These are phyloP conservation scores for Talaromyces adpressus DNA, from an alignment of 495 filamentous ascomycete species.

Conservation along the genomic window DNA sequence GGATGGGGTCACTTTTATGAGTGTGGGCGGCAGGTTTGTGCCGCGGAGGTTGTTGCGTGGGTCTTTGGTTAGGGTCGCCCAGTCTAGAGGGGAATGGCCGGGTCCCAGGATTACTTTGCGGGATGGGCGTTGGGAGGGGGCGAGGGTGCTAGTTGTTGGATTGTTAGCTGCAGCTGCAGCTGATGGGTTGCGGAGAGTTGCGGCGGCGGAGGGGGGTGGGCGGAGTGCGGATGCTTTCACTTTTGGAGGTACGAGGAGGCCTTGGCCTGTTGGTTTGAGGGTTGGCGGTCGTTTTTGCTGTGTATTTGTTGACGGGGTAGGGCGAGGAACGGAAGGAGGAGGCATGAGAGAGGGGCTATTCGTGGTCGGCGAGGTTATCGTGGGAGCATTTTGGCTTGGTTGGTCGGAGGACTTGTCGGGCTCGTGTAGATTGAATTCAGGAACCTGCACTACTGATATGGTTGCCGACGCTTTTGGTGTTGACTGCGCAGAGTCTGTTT, in stretches of 20 bases:
- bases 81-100: conserved; percentile 90
- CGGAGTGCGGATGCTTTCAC: conserved; percentile 9
- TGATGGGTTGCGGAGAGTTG: conserved; percentile 23
- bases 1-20: conserved; percentile 67
- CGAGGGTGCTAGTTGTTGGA: conserved; percentile 27
- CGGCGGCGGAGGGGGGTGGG: conserved; percentile 30
- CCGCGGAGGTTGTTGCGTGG: conserved; percentile 63
- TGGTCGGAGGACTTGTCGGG: not conserved
- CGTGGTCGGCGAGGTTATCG: not conserved
- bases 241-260: conserved; percentile 6
- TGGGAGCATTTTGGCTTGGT: not conserved
- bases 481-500: conserved; percentile 28
- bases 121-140: conserved; percentile 30
- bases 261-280: not conserved
- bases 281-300: not conserved
- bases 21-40: conserved; percentile 40
- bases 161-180: conserved; percentile 13
- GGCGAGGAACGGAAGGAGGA: conserved; percentile 15
- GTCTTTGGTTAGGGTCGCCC: conserved; percentile 69
- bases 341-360: conserved; percentile 2
- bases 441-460: conserved; percentile 24
- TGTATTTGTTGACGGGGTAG: conserved; percentile 12
- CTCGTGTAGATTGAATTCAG: conserved; percentile 24
- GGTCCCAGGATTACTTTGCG: conserved; percentile 69
- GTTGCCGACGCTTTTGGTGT: conserved; percentile 43